A percentile compares a stretch with the other conserved stretches of the same genome.
These are phyloP conservation scores for Chaetomium tenue DNA, from an alignment of 495 filamentous ascomycete genomes.

Conservation along the genomic window DNA sequence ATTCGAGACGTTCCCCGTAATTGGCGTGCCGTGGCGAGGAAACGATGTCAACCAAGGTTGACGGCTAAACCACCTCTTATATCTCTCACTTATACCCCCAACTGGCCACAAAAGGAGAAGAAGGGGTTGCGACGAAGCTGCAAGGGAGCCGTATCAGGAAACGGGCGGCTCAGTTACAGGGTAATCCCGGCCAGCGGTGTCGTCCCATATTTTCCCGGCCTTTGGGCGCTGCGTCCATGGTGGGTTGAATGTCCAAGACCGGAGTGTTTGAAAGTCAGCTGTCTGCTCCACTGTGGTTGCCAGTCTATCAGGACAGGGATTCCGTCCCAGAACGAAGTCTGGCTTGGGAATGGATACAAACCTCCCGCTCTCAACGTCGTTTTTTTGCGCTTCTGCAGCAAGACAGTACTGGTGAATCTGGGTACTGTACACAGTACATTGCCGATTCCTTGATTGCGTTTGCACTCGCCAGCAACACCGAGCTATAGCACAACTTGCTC, in stretches of 20 bases:
- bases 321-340: not conserved
- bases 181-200: constrained; percentile 25
- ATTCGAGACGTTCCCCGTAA: constrained; percentile 20
- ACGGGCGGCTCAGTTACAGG: constrained; percentile 30
- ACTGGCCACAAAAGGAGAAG: constrained; percentile 20
- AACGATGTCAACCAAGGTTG: constrained; percentile 33
- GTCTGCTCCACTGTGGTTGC: constrained; percentile 3
- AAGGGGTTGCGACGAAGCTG: constrained; percentile 24
- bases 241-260: not conserved
- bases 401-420: not conserved
- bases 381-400: constrained; percentile 4
- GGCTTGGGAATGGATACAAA: constrained; percentile 10
- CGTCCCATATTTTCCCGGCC: constrained; percentile 24
- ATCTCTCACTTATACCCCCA: constrained; percentile 33
- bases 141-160: constrained; percentile 35
- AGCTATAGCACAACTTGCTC: not conserved
- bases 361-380: not conserved
- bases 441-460: too few relatives aligned
- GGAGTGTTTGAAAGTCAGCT: constrained; percentile 7
- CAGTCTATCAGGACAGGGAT: constrained; percentile 5
- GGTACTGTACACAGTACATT: constrained; percentile 22
- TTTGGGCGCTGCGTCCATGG: constrained; percentile 11
- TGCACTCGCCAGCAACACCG: not conserved
- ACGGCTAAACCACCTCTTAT: constrained; percentile 32
- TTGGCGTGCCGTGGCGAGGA: constrained; percentile 23